A percentile compares a stretch with the other conserved stretches of the same genome.
These are phyloP conservation scores for Lachancea mirantina DNA, from an alignment of 805 yeast species.

Conservation along the genomic window DNA sequence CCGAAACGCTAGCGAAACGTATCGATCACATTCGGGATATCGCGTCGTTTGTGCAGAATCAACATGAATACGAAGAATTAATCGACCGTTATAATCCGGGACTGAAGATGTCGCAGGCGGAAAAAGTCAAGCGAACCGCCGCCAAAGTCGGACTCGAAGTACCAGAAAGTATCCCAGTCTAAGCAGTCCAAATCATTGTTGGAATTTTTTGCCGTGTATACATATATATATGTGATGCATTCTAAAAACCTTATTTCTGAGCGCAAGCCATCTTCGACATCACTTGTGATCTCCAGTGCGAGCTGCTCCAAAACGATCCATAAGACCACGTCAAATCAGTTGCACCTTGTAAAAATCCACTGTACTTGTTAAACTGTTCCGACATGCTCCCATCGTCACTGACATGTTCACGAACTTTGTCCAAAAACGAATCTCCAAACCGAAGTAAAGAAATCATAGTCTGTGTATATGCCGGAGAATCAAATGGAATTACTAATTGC, in stretches of 20 bases:
- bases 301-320: slow-evolving; percentile 64
- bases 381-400: slow-evolving; percentile 66
- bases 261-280: slow-evolving; percentile 3
- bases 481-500: slow-evolving; percentile 23
- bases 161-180: too few species aligned
- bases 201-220: too few species aligned
- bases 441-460: slow-evolving; percentile 40
- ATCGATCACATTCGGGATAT: slow-evolving; percentile 48
- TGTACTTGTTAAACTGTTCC: slow-evolving; percentile 78
- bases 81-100: slow-evolving; percentile 87
- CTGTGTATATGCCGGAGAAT: slow-evolving; percentile 38
- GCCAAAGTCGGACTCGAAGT: slow-evolving; percentile 78
- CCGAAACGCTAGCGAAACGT: slow-evolving; percentile 7
- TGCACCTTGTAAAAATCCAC: slow-evolving; percentile 88
- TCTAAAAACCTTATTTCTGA: neutral
- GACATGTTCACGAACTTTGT: slow-evolving; percentile 50
- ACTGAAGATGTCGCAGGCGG: slow-evolving; percentile 65
- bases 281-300: slow-evolving; percentile 51
- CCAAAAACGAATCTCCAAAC: slow-evolving; percentile 64
- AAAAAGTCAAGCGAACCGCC: slow-evolving; percentile 74
- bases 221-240: too few species aligned
- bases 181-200: too few species aligned
- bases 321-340: slow-evolving; percentile 85
- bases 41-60: slow-evolving; percentile 56
- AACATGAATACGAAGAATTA: slow-evolving; percentile 69